These are phyloP conservation scores for Erysimum cheiri DNA, from an alignment of 441 rosid genomes.

Conservation along the genomic window DNA sequence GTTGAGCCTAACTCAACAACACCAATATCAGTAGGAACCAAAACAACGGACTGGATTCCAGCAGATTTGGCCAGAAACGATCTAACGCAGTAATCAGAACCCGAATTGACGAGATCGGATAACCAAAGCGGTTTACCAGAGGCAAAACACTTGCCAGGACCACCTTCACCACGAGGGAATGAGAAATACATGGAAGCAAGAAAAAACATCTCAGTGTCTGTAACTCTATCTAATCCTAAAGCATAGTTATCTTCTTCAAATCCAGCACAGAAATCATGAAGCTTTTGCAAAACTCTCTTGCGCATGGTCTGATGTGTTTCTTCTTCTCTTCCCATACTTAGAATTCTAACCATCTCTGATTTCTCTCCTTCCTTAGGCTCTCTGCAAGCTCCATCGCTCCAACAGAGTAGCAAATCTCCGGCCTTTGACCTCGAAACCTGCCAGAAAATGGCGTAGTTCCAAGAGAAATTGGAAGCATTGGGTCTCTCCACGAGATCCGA, in stretches of 20 bases:
- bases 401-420: conserved; percentile 82
- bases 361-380: conserved; percentile 88
- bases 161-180: conserved; percentile 85
- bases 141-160: conserved; percentile 81
- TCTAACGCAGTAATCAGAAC: conserved; percentile 82
- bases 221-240: conserved; percentile 78
- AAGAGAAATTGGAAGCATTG: conserved; percentile 60
- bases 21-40: conserved; percentile 83
- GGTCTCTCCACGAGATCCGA: conserved; percentile 78
- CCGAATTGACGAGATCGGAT: conserved; percentile 54
- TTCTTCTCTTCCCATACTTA: conserved; percentile 62
- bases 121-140: conserved; percentile 83
- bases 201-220: conserved; percentile 91
- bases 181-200: conserved; percentile 96
- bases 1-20: conserved; percentile 93
- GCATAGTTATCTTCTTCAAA: conserved; percentile 88
- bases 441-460: conserved; percentile 85
- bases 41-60: conserved; percentile 76
- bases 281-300: conserved; percentile 75
- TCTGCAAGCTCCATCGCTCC: conserved; percentile 94
- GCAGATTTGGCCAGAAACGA: conserved; percentile 86
- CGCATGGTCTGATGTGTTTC: conserved; percentile 75
- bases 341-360: conserved; percentile 58
- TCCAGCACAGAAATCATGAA: conserved; percentile 80
- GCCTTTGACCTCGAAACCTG: conserved; percentile 69